A percentile compares a stretch with the other conserved stretches of the same genome.
These are phyloP conservation scores for Phialemonium atrogriseum DNA, from an alignment of 2,329 filamentous ascomycete species.

Conservation along the genomic window DNA sequence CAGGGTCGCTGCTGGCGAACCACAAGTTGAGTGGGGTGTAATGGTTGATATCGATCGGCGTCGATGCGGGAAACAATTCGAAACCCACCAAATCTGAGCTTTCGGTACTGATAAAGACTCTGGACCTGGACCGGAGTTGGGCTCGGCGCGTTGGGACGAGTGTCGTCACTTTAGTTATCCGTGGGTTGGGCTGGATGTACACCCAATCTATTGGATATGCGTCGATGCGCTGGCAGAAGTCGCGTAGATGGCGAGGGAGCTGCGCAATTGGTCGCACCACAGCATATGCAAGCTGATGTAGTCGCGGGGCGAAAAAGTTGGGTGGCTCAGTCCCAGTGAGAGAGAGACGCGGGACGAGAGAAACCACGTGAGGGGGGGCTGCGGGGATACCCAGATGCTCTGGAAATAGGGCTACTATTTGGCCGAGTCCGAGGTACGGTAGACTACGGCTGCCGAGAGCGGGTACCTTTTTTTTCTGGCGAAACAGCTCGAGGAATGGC, in stretches of 20 bases:
- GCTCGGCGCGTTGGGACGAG: slow-evolving; percentile 31
- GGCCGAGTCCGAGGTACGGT: slow-evolving; percentile 4
- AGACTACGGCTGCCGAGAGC: slow-evolving; percentile 12
- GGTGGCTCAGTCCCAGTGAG: slow-evolving; percentile 25
- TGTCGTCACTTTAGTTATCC: slow-evolving; percentile 35
- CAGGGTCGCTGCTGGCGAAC: neutral
- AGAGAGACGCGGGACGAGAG: slow-evolving; percentile 25
- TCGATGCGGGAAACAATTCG: neutral
- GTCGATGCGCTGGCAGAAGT: slow-evolving; percentile 54
- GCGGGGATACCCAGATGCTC: no score
- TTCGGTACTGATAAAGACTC: slow-evolving; percentile 12
- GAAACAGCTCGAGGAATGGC: slow-evolving; percentile 12
- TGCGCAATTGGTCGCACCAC: slow-evolving; percentile 44
- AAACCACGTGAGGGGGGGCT: slow-evolving; percentile 34
- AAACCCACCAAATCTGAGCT: no score
- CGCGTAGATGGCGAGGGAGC: slow-evolving; percentile 42
- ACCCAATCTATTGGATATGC: slow-evolving; percentile 50
- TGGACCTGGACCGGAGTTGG: slow-evolving; percentile 34
- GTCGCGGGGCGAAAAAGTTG: slow-evolving; percentile 28
- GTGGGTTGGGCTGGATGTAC: slow-evolving; percentile 35
- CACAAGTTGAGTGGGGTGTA: neutral
- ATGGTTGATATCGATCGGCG: slow-evolving; percentile 2
- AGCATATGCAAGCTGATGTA: slow-evolving; percentile 53
- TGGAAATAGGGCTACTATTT: neutral
- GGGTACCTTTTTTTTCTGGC: slow-evolving; percentile 20